These are phyloP conservation scores for Aphanomyces cochlioides DNA, from an alignment of 352 stramenopile species.

Conservation along the genomic window DNA sequence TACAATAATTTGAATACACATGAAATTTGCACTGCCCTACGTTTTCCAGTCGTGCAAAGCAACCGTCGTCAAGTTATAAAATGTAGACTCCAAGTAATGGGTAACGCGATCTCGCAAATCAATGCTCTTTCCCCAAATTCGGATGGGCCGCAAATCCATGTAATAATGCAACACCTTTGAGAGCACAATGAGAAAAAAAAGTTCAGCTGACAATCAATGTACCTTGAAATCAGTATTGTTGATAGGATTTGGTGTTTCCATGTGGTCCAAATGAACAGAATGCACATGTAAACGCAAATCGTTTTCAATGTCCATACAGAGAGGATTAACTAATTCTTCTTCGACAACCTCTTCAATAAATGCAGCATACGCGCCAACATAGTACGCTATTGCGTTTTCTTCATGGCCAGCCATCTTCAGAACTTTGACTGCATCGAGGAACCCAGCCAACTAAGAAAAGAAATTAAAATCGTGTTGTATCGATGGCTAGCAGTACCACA, in stretches of 20 bases:
- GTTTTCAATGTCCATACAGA: conserved; percentile 93
- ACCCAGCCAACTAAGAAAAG: conserved; percentile 41
- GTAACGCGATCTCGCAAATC: conserved; percentile 83
- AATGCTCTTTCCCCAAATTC: conserved; percentile 84
- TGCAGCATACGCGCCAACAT: conserved; percentile 65
- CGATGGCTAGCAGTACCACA: conserved; percentile 37
- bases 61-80: conserved; percentile 94
- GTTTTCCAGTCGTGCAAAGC: conserved; percentile 95
- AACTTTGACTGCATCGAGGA: conserved; percentile 71
- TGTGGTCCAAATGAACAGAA: conserved; percentile 80
- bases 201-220: background rate
- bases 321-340: conserved; percentile 83
- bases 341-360: conserved; percentile 82
- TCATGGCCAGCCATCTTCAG: conserved; percentile 76
- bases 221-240: conserved; percentile 34
- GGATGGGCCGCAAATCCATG: conserved; percentile 81
- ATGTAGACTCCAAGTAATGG: conserved; percentile 91
- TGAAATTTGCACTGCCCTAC: conserved; percentile 38
- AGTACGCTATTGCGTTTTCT: conserved; percentile 50
- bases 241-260: conserved; percentile 83
- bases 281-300: conserved; percentile 89
- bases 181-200: conserved; percentile 35
- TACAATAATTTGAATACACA: background rate
- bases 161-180: conserved; percentile 85
- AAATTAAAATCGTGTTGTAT: background rate